Conservation (phyloP, 106 monocot species). For the Allium sativum region DNA sequence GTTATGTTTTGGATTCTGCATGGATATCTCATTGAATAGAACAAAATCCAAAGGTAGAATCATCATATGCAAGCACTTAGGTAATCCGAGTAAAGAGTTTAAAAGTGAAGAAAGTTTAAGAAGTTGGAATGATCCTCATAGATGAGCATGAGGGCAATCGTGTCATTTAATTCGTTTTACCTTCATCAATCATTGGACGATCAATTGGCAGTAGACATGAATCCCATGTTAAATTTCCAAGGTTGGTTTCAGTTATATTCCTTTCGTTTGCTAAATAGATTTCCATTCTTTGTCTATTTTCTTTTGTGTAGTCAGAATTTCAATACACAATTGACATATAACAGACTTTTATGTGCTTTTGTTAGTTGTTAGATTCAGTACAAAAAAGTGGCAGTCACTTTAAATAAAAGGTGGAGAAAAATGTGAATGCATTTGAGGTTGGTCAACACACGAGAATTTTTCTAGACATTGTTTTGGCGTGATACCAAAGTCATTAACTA, state of each 20-base stretch:
- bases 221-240: conserved; percentile 63
- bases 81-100: conserved; percentile 45
- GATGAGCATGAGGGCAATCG: conserved; percentile 57
- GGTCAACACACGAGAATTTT: no score
- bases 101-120: conserved; percentile 62
- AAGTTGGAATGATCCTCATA: conserved; percentile 80
- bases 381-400: no score
- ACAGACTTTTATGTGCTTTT: no score
- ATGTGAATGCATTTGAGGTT: no score
- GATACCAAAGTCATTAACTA: no score
- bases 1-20: conserved; percentile 39
- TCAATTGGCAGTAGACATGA: conserved; percentile 38
- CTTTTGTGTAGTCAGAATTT: conserved; percentile 27
- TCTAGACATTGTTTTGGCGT: no score
- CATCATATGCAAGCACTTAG: conserved; percentile 55
- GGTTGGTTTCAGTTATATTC: conserved; percentile 23
- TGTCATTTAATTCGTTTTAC: conserved; percentile 57
- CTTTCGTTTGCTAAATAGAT: background rate
- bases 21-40: conserved; percentile 78
- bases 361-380: no score
- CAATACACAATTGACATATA: no score
- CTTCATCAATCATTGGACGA: conserved; percentile 45
- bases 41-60: conserved; percentile 66
- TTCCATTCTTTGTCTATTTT: background rate
- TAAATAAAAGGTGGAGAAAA: no score